Evolutionary conservation across 2,329 filamentous ascomycete genomes (phyloP), one percentile per base, ranked within the genome.

Genomic region (Diaporthe sp.): DNA sequence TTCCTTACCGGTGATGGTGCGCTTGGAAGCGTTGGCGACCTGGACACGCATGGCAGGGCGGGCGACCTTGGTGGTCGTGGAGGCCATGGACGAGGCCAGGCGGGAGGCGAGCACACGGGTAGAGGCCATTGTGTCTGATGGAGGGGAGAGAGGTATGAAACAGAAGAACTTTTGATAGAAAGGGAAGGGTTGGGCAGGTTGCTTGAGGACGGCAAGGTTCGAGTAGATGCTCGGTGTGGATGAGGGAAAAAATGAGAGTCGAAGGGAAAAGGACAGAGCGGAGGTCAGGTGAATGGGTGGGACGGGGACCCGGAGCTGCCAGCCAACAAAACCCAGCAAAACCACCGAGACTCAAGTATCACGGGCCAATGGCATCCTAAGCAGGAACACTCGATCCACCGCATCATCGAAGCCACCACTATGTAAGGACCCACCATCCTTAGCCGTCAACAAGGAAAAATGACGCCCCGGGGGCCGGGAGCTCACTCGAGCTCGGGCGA

Each of bases 81-180:
- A 90, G 86, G 92, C 91, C 91, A 93, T 93, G 88, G 93, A 91
- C 85, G 92, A 90, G 87, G 93, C 92, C 89, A 95, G 90, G 87
- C 94, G 92, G 84, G 93, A 92, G 86, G 93, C 92, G 88, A 94
- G 90, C 86, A 95, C 90, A 88, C 94, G 93, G 86, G 91, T 88
- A 87, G 92, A 90, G 86, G 93, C 92, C 94, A 95, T 95, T 94
- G 90, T 91, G 90, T 92, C 87, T 88, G 88, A 81, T 83, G 84
- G 84, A 83, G 84, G 83, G 84, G 84, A 86, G 85, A 86, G 82
- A 82, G 75, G 80, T 81, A 81, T 82, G 80, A 80, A 83, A 82
- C 81, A 84, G 83, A 83, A 83, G 83, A 83, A 83, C 82, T 83
- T 84, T 83, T 84, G 82, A 85, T 81, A 83, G 82, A 84, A 68